Base-by-base conservation (phyloP, 2,329 filamentous ascomycete genomes). In the Geoglossum cookeanum region DNA sequence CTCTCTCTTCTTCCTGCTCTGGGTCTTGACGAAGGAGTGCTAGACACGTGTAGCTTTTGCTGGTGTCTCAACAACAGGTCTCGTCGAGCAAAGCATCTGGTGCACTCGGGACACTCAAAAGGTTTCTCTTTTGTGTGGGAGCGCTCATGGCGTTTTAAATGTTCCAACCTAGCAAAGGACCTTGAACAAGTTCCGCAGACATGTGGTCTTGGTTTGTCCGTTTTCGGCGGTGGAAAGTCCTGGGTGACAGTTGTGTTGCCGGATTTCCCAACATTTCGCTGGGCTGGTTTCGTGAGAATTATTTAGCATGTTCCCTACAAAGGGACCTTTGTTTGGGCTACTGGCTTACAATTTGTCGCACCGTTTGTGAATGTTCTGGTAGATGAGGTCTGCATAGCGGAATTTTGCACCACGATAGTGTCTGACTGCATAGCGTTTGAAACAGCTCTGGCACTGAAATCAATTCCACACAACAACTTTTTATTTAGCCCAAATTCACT, bases 81-180 rank as follows among this genome's bases (percentile, higher is more conserved):
- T 62, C 92, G 82, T 60, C 92, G 82, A 59, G 92, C 92, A 71
- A 98, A 98, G 72, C 92, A 97, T 71, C 92, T 76, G 42, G 87
- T 79, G 71, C 92, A 98, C 69, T 97, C 88, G 32, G 88, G 87
- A 66, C 92, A 98, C 71, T 96, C 89, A 65, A 98, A 98, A 0
- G 92, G 92, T 75, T 98, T 98, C 73, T 98, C 90, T 70, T 98
- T 96, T 49, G 90, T 96, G 68, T 96, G 90, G n/a, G 89, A 95
- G 61, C 92, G 81, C 72, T 97, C 92, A 71, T 98, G 92, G 60
- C 92, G 85, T 74, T 98, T 98, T 63, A 98, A 74, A 69, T 98
- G 92, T 72, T 98, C 92, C 64, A 98, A 74, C 60, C 92, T 83
- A 59, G 92, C 92, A 69, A 98, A 98, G 35, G 87, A 94, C 62